phyloP scores from a whole-genome alignment of 805 yeast species.

The Candida yuanshanica region DNA sequence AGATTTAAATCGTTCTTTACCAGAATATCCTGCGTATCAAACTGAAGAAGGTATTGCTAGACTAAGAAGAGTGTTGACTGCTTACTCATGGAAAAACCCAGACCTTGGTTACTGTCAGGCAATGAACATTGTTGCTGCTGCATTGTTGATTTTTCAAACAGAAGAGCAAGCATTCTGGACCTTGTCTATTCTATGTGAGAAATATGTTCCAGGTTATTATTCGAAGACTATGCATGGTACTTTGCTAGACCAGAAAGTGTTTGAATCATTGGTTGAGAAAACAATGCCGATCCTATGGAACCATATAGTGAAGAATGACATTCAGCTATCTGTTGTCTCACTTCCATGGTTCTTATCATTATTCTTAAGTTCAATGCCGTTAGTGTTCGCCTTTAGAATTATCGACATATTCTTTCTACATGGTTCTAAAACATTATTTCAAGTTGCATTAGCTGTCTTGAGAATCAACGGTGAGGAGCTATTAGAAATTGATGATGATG shows the following conservation, averaged over 20 bases:
- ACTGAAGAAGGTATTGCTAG: constrained; percentile 77
- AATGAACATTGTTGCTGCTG: constrained; percentile 90
- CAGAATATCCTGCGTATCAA: constrained; percentile 95
- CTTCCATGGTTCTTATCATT: constrained; percentile 94
- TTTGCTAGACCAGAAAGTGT: constrained; percentile 85
- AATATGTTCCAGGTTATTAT: constrained; percentile 89
- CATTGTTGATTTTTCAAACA: constrained; percentile 73
- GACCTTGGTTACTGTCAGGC: constrained; percentile 99
- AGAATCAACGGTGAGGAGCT: constrained; percentile 84
- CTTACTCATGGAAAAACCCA: constrained; percentile 95
- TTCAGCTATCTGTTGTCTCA: constrained; percentile 88
- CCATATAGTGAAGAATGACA: constrained; percentile 72
- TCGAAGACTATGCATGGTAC: constrained; percentile 98
- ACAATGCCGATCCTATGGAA: constrained; percentile 87
- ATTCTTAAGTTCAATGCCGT: constrained; percentile 89
- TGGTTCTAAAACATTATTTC: constrained; percentile 86
- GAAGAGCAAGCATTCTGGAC: constrained; percentile 99
- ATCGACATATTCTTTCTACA: constrained; percentile 85
- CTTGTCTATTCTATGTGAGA: constrained; percentile 71
- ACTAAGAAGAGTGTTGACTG: constrained; percentile 81
- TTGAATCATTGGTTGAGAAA: constrained; percentile 82
- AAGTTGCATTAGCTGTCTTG: constrained; percentile 87
- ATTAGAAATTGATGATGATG: constrained; percentile 81
- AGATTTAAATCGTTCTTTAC: constrained; percentile 88
- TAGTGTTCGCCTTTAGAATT: constrained; percentile 87